Base-by-base conservation (phyloP, 768 basidiomycete genomes). In the Boletus vinaceobasis region DNA sequence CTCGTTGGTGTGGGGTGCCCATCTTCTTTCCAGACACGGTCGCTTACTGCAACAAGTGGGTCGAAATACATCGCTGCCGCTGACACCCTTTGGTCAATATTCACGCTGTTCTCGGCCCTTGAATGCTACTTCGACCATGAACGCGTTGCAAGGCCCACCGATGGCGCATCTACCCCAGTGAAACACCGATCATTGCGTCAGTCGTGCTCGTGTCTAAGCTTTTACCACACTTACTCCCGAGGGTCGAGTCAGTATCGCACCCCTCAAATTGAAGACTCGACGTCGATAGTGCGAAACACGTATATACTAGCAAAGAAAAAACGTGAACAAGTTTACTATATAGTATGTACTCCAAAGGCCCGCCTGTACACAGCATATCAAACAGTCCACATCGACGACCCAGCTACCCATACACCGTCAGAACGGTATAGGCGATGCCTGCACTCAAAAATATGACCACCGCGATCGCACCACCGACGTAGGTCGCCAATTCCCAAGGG, bases 401-500 rank as follows among this genome's bases (percentile, higher is more conserved):
- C 27, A n/a, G 7, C 56, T 65, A 61, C 35, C 48, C 62, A 26
- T 65, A 69, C 14, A 65, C 31, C 50, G 61, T 66, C 15, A 71
- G 2, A 21, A 70, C 11, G 13, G 57, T 49, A 48, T 68, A 75
- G 29, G 63, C 53, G 9, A 65, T 40, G 35, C 60, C 60, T 3
- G 51, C 52, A 21, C 60, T 66, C 26, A 74, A n/a, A 5, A 60
- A 38, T 27, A 73, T 47, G 42, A 75, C 57, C 29, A 72, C 1
- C 15, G 56, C 44, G 43, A 73, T 54, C 15, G 61, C 65, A 26
- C 67, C 65, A 7, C 52, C 65, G 47, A 71, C 63, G 46, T 67
- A 73, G 19, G 61, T 43, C n/a, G 57, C 49, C 39, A 75, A 15
- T 57, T 73, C 72, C 65, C 65, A 72, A 48, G 64, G 74, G 46